phyloP scores from a whole-genome alignment of 805 yeast genomes.

The Kregervanrija fluxuum region DNA sequence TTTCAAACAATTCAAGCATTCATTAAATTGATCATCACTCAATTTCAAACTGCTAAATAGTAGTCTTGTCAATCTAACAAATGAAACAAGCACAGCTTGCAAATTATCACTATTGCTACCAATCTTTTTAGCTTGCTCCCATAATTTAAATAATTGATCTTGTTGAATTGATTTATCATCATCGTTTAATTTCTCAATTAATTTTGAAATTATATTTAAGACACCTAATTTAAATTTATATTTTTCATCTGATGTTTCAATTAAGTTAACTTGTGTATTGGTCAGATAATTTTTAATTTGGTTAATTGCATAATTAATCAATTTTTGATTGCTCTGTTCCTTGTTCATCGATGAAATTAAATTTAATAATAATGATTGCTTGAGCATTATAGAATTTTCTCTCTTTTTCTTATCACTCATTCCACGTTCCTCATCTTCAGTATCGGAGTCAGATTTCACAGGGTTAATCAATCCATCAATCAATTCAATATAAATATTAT shows the following conservation, averaged over 20 bases:
- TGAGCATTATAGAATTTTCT: slow-evolving; percentile 1
- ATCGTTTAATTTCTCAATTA: slow-evolving; percentile 9
- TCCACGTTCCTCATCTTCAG: slow-evolving; percentile 32
- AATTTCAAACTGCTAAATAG: slow-evolving; percentile 3
- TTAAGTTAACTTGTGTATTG: slow-evolving; percentile 2
- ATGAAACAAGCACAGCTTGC: slow-evolving; percentile 55
- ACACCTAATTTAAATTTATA: slow-evolving; percentile 22
- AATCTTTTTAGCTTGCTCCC: slow-evolving; percentile 9
- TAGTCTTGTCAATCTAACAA: slow-evolving; percentile 22
- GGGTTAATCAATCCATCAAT: slow-evolving; percentile 15
- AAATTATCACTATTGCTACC: slow-evolving; percentile 18
- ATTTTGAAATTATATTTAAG: slow-evolving; percentile 16
- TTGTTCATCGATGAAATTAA: slow-evolving; percentile 4
- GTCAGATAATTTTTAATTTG: background rate
- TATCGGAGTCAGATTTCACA: slow-evolving; percentile 26
- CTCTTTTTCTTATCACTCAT: slow-evolving; percentile 24
- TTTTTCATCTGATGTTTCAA: slow-evolving; percentile 8
- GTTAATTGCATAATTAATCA: slow-evolving; percentile 2
- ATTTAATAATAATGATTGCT: slow-evolving; percentile 9
- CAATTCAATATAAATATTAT: slow-evolving; percentile 31
- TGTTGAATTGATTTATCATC: background rate
- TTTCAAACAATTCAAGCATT: slow-evolving; percentile 31
- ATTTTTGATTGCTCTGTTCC: background rate
- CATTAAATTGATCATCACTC: slow-evolving; percentile 35
- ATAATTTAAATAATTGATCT: slow-evolving; percentile 7